Evolutionary conservation across 108 stramenopile genomes (phyloP), one percentile per base, ranked within the genome.

Genomic region (Nitzschia sp.): DNA sequence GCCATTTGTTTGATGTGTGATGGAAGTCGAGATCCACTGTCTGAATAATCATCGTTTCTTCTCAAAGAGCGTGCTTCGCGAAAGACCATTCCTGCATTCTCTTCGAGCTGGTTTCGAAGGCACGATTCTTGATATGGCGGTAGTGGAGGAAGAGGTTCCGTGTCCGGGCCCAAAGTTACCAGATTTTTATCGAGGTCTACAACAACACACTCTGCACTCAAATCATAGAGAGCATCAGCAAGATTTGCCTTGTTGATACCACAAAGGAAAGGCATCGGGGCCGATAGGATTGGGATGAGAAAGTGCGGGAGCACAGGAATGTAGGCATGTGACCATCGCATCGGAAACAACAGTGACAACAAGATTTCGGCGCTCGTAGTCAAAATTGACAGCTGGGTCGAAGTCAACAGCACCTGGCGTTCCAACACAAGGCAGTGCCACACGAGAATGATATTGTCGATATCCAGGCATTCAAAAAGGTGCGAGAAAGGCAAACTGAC

Each of bases 301-400:
- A 86, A 88, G n/a, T 83, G 71, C 1, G 93, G 93, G 29, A 94
- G 53, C 1, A 91, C 75, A 0, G 93, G 93, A 63, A 94, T 91
- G 77, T 94, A 94, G 11, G 88, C 88, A 59, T 94, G 90, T 13
- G 78, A 87, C 97, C 96, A 98, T 63, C 81, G 77, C 80, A 98
- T 81, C 21, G 97, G 97, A 62, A 96, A 96, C 6, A 98, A 80
- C 13, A 98, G 66, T 16, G 86, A 86, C 21, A 92, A 67, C 3
- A 98, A 80, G 30, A 93, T 92, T 77, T 98, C 97, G 46, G 88
- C 80, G 55, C 84, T 76, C 0, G 80, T 85, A 13, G 91, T 93
- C 31, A 98, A 69, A 23, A 98, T 67, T 28, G 92, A 84, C 19
- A 89, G 68, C 67, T 96, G 94, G 23, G 89, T 85, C 38, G 96